Evolutionary conservation across 176 grass and related monocot species (phyloP), one percentile per base, ranked within the genome.

Genomic region (Poa annua): DNA sequence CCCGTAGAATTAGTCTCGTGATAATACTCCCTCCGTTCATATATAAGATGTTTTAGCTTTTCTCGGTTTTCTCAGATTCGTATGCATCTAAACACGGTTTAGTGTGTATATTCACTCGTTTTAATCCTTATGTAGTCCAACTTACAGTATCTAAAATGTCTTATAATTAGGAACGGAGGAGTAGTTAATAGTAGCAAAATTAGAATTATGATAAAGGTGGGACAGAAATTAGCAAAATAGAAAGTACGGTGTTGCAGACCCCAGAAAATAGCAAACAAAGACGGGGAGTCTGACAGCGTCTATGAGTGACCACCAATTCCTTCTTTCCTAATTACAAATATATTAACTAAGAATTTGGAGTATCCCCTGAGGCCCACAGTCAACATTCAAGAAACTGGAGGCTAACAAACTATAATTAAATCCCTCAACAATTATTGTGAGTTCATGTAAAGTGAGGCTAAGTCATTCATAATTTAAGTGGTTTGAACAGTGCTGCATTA

Each of bases 391-490:
- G 16, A 83, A 83, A 64, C 36, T 5, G 15, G 16, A 73, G 44
- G 25, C 66, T 56, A 79, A 57, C 16, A 60, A 47, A 61, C 62
- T 17, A 60, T 69, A 71, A 60, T 34, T 34, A 22, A 53, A 63
- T 15, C 41, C 13, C 50, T 87, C 11, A 77, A 20, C 7, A 84
- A 26, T 16, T 74, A 35, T 51, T 61, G n/a, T 20, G 21, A 24
- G 4, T 75, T 80, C 20, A 59, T 16, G 15, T 10, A 68, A 59
- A 75, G 45, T 29, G 57, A 65, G 5, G 16, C 42, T 73, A 32
- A 12, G 7, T 41, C 36, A 42, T 59, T 68, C 59, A 48, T 68
- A 29, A 36, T 68, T 9, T 38, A 15, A 17, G 71, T 71, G 4
- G 32, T 42, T 71, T 51, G 33, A 64, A 88, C 17, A 63, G 54